These are phyloP conservation scores for Cenchrus purpureus DNA, from an alignment of 176 grass and related monocot genomes.

Conservation along the genomic window DNA sequence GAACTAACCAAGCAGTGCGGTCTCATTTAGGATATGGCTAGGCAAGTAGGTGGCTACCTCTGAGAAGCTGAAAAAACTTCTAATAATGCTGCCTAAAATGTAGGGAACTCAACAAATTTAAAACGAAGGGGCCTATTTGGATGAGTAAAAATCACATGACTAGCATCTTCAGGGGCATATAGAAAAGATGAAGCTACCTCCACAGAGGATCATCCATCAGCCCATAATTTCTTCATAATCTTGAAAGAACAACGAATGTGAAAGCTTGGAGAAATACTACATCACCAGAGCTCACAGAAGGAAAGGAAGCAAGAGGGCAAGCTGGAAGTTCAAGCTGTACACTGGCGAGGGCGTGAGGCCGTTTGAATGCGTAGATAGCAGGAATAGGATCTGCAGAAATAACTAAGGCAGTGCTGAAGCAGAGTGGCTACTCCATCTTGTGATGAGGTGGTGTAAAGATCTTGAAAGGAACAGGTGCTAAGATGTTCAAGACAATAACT, in stretches of 20 bases:
- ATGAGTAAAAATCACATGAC: slow-evolving; percentile 32
- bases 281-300: slow-evolving; percentile 30
- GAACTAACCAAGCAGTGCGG: slow-evolving; percentile 26
- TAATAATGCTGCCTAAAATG: slow-evolving; percentile 14
- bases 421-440: too few relatives aligned
- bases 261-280: slow-evolving; percentile 28
- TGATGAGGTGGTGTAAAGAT: slow-evolving; percentile 52
- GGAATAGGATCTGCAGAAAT: slow-evolving; percentile 52
- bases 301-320: slow-evolving; percentile 17
- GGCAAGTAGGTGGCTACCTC: not conserved
- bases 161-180: slow-evolving; percentile 15
- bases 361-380: slow-evolving; percentile 59
- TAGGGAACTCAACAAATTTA: not conserved
- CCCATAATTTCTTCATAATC: slow-evolving; percentile 11
- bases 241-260: slow-evolving; percentile 4
- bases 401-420: slow-evolving; percentile 55
- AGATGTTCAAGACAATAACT: slow-evolving; percentile 42
- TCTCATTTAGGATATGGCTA: slow-evolving; percentile 39
- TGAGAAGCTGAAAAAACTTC: slow-evolving; percentile 37
- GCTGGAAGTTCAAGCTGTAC: slow-evolving; percentile 31
- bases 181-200: slow-evolving; percentile 13
- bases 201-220: slow-evolving; percentile 11
- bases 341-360: slow-evolving; percentile 30
- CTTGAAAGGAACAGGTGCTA: slow-evolving; percentile 58
- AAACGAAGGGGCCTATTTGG: slow-evolving; percentile 6